These are phyloP conservation scores for Solanum chmielewskii DNA, from an alignment of 257 asterid species.

Conservation along the genomic window DNA sequence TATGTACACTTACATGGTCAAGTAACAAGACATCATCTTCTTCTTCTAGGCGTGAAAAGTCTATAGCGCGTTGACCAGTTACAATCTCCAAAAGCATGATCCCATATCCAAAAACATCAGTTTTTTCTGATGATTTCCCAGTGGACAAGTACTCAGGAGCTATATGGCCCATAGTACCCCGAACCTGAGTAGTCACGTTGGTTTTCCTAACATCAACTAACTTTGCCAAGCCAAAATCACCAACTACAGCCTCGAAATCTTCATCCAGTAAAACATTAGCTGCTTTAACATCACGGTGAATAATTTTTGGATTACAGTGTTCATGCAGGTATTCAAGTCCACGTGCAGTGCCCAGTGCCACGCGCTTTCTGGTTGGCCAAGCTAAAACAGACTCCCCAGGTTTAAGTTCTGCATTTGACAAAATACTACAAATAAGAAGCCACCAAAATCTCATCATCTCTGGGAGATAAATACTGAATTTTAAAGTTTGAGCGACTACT, in stretches of 20 bases:
- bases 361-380: slow-evolving; percentile 79
- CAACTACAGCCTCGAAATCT: slow-evolving; percentile 91
- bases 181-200: slow-evolving; percentile 93
- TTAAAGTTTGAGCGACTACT: background rate
- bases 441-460: background rate
- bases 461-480: background rate
- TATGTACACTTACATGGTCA: slow-evolving; percentile 60
- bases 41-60: slow-evolving; percentile 91
- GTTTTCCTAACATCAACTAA: slow-evolving; percentile 83
- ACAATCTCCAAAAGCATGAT: slow-evolving; percentile 88
- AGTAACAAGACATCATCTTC: slow-evolving; percentile 93
- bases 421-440: background rate
- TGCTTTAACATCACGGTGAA: slow-evolving; percentile 97
- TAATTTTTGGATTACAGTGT: slow-evolving; percentile 90
- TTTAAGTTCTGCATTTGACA: slow-evolving; percentile 49
- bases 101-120: slow-evolving; percentile 96
- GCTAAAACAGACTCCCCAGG: slow-evolving; percentile 70
- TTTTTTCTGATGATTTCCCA: slow-evolving; percentile 90
- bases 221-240: slow-evolving; percentile 96
- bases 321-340: slow-evolving; percentile 93
- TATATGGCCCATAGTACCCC: slow-evolving; percentile 99
- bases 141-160: slow-evolving; percentile 97
- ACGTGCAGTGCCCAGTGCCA: slow-evolving; percentile 93
- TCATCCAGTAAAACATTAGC: slow-evolving; percentile 90
- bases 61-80: slow-evolving; percentile 95